Percentiles rank a stretch among this genome's conserved stretches.
Evolutionary conservation across 2,329 filamentous ascomycete genomes (phyloP).

Genomic region (Cladobotryum protrusum): DNA sequence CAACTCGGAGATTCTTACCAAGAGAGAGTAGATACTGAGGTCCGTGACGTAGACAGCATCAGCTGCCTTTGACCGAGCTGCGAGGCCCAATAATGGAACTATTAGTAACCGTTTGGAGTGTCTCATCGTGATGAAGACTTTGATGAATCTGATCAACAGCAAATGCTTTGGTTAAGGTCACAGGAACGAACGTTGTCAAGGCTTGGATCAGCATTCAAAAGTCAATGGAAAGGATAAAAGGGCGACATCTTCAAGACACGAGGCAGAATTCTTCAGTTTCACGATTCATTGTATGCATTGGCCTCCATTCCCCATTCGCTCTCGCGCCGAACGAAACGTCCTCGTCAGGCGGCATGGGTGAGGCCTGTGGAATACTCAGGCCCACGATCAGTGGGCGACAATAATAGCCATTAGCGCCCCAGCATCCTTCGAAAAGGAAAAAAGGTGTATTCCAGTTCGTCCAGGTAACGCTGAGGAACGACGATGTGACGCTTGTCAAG

Average conservation of each 20-base stretch:
- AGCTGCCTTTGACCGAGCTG: conserved; percentile 3
- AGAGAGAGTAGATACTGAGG: conserved; percentile 33
- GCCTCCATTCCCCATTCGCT: neutral
- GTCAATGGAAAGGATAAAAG: no score
- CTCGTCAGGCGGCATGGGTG: conserved; percentile 6
- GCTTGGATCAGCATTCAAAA: no score
- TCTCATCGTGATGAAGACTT: conserved; percentile 1
- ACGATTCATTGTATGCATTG: neutral
- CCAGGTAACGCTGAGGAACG: neutral
- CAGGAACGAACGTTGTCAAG: no score
- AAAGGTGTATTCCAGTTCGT: neutral
- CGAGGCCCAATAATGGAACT: neutral
- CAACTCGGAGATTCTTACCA: conserved; percentile 24
- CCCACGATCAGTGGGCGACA: neutral
- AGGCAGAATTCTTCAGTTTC: neutral
- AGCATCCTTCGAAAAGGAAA: conserved; percentile 4
- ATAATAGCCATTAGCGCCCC: conserved; percentile 3
- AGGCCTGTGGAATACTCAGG: neutral
- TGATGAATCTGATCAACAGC: neutral
- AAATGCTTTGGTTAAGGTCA: no score
- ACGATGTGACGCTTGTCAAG: conserved; percentile 7
- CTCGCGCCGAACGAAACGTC: neutral
- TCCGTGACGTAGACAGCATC: conserved; percentile 40
- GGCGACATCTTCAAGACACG: no score
- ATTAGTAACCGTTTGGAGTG: conserved; percentile 3